Evolutionary conservation across 306 rosid genomes (phyloP).

Genomic region (Fagus sylvatica): DNA sequence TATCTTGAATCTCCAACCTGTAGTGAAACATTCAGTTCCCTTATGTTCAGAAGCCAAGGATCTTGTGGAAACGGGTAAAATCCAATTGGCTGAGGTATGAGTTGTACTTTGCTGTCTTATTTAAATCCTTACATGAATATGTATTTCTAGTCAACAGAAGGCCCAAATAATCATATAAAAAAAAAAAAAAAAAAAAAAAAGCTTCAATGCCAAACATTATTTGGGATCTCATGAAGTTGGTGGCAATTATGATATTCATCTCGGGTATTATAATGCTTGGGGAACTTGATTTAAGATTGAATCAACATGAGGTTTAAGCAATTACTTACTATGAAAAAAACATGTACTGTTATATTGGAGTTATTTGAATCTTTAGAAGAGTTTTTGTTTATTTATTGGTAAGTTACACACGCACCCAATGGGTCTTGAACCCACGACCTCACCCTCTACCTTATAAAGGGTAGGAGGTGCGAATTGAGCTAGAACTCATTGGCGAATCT

Average conservation of each 20-base stretch:
- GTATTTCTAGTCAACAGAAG: not conserved
- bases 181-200: no score
- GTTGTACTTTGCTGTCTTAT: slow-evolving; percentile 8
- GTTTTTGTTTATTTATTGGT: no score
- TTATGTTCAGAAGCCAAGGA: slow-evolving; percentile 95
- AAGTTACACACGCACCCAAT: no score
- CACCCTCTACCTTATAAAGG: no score
- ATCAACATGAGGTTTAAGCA: not conserved
- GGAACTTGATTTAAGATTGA: not conserved
- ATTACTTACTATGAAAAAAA: not conserved
- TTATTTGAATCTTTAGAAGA: not conserved
- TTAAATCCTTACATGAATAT: not conserved
- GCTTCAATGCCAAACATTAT: not conserved
- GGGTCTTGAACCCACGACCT: no score
- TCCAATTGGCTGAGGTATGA: slow-evolving; percentile 92
- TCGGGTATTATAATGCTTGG: not conserved
- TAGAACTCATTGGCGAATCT: no score
- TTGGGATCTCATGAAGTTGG: not conserved
- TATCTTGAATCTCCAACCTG: slow-evolving; percentile 83
- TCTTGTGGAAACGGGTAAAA: slow-evolving; percentile 93
- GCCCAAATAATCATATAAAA: not conserved
- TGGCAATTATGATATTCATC: not conserved
- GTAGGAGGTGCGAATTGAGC: no score
- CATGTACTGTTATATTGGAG: not conserved
- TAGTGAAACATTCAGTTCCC: slow-evolving; percentile 95